phyloP scores from a whole-genome alignment of 2,329 filamentous ascomycete genomes.

The Epichloe glyceriae region DNA sequence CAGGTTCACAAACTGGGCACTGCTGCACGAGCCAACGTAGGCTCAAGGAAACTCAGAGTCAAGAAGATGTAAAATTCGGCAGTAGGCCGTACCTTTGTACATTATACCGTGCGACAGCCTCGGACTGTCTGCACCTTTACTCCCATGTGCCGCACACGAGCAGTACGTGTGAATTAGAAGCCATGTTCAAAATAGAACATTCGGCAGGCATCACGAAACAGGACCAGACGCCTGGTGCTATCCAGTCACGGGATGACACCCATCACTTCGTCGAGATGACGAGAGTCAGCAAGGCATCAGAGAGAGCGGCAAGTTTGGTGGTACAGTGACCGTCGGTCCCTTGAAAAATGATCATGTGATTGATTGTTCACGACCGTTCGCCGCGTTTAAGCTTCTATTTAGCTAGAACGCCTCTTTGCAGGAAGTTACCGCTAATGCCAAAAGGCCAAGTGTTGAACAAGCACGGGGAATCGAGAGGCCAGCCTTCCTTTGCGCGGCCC shows the following conservation, averaged over 20 bases:
- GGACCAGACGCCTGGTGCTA: no score
- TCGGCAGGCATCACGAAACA: no score
- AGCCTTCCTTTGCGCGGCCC: neutral
- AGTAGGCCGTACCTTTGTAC: neutral
- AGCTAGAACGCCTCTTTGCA: neutral
- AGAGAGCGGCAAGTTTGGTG: no score
- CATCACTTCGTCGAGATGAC: no score
- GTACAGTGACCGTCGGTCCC: no score
- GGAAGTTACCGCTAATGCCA: no score
- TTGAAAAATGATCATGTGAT: slow-evolving; percentile 7
- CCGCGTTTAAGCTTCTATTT: slow-evolving; percentile 8
- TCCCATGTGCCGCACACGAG: neutral
- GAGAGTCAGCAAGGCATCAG: no score
- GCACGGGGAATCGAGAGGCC: neutral
- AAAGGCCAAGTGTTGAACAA: neutral
- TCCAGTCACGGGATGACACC: no score
- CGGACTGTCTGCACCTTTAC: neutral
- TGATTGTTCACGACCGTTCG: slow-evolving; percentile 1
- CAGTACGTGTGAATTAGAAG: neutral
- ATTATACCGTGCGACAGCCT: neutral
- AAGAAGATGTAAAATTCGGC: slow-evolving; percentile 19
- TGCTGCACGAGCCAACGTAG: slow-evolving; percentile 60
- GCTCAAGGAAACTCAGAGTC: slow-evolving; percentile 22
- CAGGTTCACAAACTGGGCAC: slow-evolving; percentile 72
- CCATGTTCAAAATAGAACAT: neutral